A percentile compares a stretch with the other conserved stretches of the same genome.
phyloP scores from a whole-genome alignment of 140 eudicot genomes.

The Senecio squalidus region DNA sequence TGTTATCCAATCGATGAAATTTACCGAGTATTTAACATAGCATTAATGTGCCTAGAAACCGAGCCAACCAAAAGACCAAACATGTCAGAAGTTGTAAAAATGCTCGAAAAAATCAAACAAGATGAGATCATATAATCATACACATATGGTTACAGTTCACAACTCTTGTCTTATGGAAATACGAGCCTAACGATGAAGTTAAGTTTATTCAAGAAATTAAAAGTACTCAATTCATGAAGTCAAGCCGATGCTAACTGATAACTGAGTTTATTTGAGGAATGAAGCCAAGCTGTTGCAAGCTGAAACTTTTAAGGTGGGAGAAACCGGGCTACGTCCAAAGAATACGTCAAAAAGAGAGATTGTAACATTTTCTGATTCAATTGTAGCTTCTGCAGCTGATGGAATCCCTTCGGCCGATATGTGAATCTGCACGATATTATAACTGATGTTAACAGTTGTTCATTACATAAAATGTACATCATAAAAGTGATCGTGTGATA shows the following conservation, averaged over 20 bases:
- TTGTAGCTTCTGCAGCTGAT: conserved; percentile 58
- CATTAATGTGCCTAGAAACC: conserved; percentile 78
- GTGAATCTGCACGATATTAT: conserved; percentile 34
- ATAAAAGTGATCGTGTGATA: no score
- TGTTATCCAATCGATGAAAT: conserved; percentile 44
- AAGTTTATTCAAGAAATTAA: conserved; percentile 9
- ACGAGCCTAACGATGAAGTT: not conserved
- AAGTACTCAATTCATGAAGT: conserved; percentile 9
- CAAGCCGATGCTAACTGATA: not conserved
- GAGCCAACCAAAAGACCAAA: conserved; percentile 80
- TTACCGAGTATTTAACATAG: conserved; percentile 48
- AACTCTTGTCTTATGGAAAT: not conserved
- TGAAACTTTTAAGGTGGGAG: conserved; percentile 84
- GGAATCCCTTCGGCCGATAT: conserved; percentile 60
- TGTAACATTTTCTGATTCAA: conserved; percentile 67
- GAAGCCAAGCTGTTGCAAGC: conserved; percentile 46
- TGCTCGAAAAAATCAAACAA: conserved; percentile 64
- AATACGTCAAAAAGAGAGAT: conserved; percentile 79
- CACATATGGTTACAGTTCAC: not conserved
- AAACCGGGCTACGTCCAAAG: conserved; percentile 77
- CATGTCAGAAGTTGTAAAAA: conserved; percentile 76
- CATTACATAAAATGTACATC: no score
- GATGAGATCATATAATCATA: conserved; percentile 26
- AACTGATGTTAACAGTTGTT: not conserved
- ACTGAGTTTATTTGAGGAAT: conserved; percentile 25